phyloP scores from a whole-genome alignment of 495 filamentous ascomycete genomes.

The Aspergillus cristatus region DNA sequence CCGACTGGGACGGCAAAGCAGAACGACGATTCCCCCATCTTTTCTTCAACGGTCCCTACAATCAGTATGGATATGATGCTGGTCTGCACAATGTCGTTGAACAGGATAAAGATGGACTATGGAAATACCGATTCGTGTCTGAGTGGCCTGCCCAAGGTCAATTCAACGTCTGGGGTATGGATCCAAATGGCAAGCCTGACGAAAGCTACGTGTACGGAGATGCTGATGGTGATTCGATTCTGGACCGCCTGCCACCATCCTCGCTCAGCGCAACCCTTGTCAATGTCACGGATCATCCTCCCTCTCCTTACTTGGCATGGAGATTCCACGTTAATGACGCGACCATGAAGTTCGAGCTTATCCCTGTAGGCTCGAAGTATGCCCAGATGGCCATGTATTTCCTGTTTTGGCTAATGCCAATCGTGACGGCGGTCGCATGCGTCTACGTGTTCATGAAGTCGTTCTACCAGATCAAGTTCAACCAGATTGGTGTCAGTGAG shows the following conservation, averaged over 20 bases:
- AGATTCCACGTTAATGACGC: slow-evolving; percentile 49
- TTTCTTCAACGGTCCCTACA: slow-evolving; percentile 57
- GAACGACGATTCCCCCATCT: slow-evolving; percentile 54
- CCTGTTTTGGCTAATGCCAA: slow-evolving; percentile 48
- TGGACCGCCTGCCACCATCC: slow-evolving; percentile 57
- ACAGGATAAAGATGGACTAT: slow-evolving; percentile 44
- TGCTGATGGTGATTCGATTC: slow-evolving; percentile 48
- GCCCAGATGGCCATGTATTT: slow-evolving; percentile 51
- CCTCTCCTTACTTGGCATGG: slow-evolving; percentile 48
- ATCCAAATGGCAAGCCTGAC: slow-evolving; percentile 56
- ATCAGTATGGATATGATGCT: slow-evolving; percentile 59
- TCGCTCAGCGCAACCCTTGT: slow-evolving; percentile 46
- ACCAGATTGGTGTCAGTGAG: slow-evolving; percentile 51
- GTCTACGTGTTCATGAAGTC: slow-evolving; percentile 54
- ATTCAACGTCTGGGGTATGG: slow-evolving; percentile 62
- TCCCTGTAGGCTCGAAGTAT: slow-evolving; percentile 45
- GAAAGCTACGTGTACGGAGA: slow-evolving; percentile 50
- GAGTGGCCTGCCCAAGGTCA: slow-evolving; percentile 59
- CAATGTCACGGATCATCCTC: slow-evolving; percentile 52
- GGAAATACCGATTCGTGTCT: slow-evolving; percentile 53
- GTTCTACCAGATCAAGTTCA: slow-evolving; percentile 66
- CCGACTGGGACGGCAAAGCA: slow-evolving; percentile 22
- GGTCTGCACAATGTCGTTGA: slow-evolving; percentile 49
- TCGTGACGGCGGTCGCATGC: slow-evolving; percentile 38
- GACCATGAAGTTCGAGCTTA: slow-evolving; percentile 39